Conservation (phyloP, 768 basidiomycete species). For the Boletus sp. region DNA sequence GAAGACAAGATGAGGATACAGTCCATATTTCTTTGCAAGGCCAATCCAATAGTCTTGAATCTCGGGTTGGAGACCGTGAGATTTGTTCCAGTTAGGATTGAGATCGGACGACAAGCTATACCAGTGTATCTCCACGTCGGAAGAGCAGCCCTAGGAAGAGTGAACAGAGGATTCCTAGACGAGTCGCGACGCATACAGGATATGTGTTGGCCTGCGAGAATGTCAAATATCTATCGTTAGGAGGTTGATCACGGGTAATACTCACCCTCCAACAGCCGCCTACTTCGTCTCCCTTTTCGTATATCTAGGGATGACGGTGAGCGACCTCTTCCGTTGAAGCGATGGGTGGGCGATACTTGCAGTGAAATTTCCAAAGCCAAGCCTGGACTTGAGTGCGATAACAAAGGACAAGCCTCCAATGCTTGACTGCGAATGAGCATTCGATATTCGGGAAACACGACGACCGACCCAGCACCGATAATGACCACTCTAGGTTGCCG, state of each 20-base stretch:
- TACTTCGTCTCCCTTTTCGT: constrained; percentile 43
- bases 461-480: constrained; percentile 23
- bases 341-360: constrained; percentile 24
- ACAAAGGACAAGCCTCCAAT: constrained; percentile 43
- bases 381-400: constrained; percentile 39
- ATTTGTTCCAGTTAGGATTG: constrained; percentile 43
- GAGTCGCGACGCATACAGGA: constrained; percentile 13
- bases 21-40: constrained; percentile 41
- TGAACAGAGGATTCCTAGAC: neutral
- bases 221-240: neutral
- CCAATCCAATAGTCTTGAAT: constrained; percentile 44
- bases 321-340: neutral
- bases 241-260: constrained; percentile 1
- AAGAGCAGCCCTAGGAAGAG: constrained; percentile 40
- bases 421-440: constrained; percentile 21
- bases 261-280: constrained; percentile 56
- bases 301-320: constrained; percentile 32
- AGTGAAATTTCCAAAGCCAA: constrained; percentile 40
- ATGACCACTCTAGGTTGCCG: constrained; percentile 17
- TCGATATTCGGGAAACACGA: neutral
- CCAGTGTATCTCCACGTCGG: constrained; percentile 42
- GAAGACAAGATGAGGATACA: constrained; percentile 43
- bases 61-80: constrained; percentile 41
- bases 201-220: constrained; percentile 31
- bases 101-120: constrained; percentile 51